Conservation (phyloP, 352 stramenopile species). For the Globisporangium apiculatum region DNA sequence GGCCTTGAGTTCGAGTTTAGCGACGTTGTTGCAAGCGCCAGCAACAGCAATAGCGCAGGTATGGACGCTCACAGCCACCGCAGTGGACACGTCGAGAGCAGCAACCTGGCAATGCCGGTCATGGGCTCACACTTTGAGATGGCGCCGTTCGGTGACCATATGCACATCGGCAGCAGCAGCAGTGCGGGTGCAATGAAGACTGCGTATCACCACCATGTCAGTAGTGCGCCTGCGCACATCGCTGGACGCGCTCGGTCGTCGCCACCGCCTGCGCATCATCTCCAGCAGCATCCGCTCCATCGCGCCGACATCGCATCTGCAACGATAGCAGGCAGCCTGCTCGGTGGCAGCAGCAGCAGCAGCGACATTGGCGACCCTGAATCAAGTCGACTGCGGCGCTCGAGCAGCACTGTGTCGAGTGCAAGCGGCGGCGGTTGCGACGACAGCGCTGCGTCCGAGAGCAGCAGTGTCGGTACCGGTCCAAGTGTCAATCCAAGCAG, state of each 20-base stretch:
- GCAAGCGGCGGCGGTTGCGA: neutral
- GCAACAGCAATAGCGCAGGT: constrained; percentile 2
- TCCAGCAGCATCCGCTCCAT: too few relatives aligned
- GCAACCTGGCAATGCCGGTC: constrained; percentile 13
- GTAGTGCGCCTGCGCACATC: neutral
- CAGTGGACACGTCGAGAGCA: constrained; percentile 1
- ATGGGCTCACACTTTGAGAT: constrained; percentile 31
- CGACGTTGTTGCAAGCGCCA: constrained; percentile 23
- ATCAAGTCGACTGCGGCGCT: constrained; percentile 1
- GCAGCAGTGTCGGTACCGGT: constrained; percentile 2
- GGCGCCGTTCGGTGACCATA: constrained; percentile 19
- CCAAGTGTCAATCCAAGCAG: neutral
- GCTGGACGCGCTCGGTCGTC: neutral
- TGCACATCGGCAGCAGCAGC: constrained; percentile 6
- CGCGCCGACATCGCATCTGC: neutral
- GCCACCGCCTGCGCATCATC: neutral
- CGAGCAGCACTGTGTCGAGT: constrained; percentile 6
- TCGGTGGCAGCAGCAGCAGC: neutral
- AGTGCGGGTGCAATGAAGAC: neutral
- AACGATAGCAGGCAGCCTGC: neutral
- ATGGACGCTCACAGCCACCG: too few relatives aligned
- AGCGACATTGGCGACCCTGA: neutral
- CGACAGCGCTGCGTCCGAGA: constrained; percentile 11
- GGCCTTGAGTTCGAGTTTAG: constrained; percentile 33
- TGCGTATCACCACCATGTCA: too few relatives aligned